Conservation (phyloP, 192 early-diverging fungal genomes). For the Phycomyces nitens region DNA sequence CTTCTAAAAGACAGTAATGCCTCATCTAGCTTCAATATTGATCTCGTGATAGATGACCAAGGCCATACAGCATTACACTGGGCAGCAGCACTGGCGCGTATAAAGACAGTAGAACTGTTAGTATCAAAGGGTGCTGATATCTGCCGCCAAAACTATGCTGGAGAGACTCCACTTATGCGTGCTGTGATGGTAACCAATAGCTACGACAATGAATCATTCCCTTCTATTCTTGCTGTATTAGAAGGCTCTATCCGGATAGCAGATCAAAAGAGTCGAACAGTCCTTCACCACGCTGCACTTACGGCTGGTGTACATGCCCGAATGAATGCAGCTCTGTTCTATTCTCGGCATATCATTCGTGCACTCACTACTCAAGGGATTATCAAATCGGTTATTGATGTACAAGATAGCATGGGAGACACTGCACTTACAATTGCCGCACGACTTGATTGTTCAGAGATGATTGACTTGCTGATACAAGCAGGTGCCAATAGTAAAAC, state of each 20-base stretch:
- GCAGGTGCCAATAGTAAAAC: slow-evolving; percentile 75
- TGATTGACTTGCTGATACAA: slow-evolving; percentile 67
- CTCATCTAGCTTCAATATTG: slow-evolving; percentile 62
- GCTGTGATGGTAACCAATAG: slow-evolving; percentile 87
- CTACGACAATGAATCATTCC: slow-evolving; percentile 72
- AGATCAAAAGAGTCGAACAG: slow-evolving; percentile 73
- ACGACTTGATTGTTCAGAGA: slow-evolving; percentile 60
- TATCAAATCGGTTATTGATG: slow-evolving; percentile 39
- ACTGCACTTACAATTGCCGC: slow-evolving; percentile 92
- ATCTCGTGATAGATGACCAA: slow-evolving; percentile 89
- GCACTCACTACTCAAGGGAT: slow-evolving; percentile 36
- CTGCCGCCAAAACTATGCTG: slow-evolving; percentile 63
- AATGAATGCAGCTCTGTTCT: slow-evolving; percentile 69
- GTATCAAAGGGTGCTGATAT: slow-evolving; percentile 72
- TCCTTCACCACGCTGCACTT: slow-evolving; percentile 86
- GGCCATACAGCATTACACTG: slow-evolving; percentile 94
- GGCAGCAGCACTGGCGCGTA: slow-evolving; percentile 85
- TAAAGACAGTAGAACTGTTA: slow-evolving; percentile 73
- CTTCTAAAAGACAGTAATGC: slow-evolving; percentile 35
- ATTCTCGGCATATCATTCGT: slow-evolving; percentile 62
- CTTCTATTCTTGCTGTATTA: slow-evolving; percentile 64
- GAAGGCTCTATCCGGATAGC: slow-evolving; percentile 62
- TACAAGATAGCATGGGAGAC: slow-evolving; percentile 72
- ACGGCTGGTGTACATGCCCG: slow-evolving; percentile 66
- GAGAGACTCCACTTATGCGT: slow-evolving; percentile 87